Evolutionary conservation across 768 basidiomycete species (phyloP), one percentile per base, ranked within the genome.

Genomic region (Candolleomyces efflorescens): DNA sequence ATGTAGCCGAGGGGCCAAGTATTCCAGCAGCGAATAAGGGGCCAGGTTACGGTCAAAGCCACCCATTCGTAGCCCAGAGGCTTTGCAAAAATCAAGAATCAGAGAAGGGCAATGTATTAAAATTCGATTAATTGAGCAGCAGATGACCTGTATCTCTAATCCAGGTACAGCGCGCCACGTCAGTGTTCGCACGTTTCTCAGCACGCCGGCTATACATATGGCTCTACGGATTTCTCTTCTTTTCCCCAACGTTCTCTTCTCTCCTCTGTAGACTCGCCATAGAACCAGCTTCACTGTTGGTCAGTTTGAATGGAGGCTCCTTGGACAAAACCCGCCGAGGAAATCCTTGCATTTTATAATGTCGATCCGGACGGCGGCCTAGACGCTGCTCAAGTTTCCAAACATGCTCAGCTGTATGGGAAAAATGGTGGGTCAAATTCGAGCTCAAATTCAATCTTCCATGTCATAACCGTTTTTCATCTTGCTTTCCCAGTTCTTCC

Each of bases 321-420:
- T 48, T 97, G 94, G 94, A 87, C 91, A 49, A 78, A 78, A 63
- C 75, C 85, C 44, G 81, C 88, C 7, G 68, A 83, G 53, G 82
- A 89, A 53, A 79, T 92, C 54, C 77, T 94, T 51, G 82, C 84
- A 60, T 82, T 89, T 72, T 96, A 86, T 70, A 70, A 75, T 32
- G 90, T 92, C 37, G 80, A 91, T 65, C 67, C 79, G 10, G 67
- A 71, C 13, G 71, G 67, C 38, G 94, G 94, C 54, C 79, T 98
- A 46, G 78, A 84, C 24, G 64, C 77, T 9, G 78, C 83, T 45
- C 86, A 89, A 69, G 91, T 83, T 45, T 77, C 80, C 46, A 82
- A 86, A 60, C 89, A 95, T 69, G 83, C 85, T 55, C 80, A 86
- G 62, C 67, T 89, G 24, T 94, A 94, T 67, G 94, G 94, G 62